Evolutionary conservation across 768 basidiomycete genomes (phyloP).

Genomic region (Auricularia sp.): DNA sequence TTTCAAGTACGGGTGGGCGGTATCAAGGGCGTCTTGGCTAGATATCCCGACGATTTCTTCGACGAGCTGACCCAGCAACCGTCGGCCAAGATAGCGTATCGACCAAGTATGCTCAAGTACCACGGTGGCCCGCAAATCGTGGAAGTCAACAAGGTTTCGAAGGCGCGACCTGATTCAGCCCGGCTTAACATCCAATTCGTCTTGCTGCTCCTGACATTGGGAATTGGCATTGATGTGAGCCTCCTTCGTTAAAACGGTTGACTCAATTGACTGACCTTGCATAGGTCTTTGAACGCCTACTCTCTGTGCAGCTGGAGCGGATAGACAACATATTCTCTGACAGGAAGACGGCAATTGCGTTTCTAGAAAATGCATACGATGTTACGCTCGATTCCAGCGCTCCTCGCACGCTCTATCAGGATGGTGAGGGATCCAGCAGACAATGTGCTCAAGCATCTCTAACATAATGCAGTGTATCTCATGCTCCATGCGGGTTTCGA

Average conservation of each 20-base stretch:
- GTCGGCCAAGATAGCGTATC: conserved; percentile 14
- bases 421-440: not conserved
- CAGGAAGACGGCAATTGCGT: conserved; percentile 12
- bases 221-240: conserved; percentile 8
- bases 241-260: not conserved
- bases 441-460: no score
- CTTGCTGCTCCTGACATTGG: conserved; percentile 12
- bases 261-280: no score
- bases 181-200: conserved; percentile 17
- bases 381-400: conserved; percentile 7
- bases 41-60: conserved; percentile 12
- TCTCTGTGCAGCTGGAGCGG: conserved; percentile 11
- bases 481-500: conserved; percentile 16
- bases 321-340: conserved; percentile 10
- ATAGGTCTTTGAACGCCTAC: conserved; percentile 12
- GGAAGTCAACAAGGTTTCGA: conserved; percentile 13
- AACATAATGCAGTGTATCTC: conserved; percentile 11
- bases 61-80: conserved; percentile 6
- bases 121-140: conserved; percentile 10
- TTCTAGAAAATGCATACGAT: conserved; percentile 12
- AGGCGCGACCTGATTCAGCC: conserved; percentile 7
- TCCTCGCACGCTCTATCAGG: not conserved
- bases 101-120: conserved; percentile 16
- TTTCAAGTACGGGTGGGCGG: conserved; percentile 15
- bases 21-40: conserved; percentile 14